Evolutionary conservation across 2,329 filamentous ascomycete genomes (phyloP).

Genomic region (Torrubiella hemipterigena): DNA sequence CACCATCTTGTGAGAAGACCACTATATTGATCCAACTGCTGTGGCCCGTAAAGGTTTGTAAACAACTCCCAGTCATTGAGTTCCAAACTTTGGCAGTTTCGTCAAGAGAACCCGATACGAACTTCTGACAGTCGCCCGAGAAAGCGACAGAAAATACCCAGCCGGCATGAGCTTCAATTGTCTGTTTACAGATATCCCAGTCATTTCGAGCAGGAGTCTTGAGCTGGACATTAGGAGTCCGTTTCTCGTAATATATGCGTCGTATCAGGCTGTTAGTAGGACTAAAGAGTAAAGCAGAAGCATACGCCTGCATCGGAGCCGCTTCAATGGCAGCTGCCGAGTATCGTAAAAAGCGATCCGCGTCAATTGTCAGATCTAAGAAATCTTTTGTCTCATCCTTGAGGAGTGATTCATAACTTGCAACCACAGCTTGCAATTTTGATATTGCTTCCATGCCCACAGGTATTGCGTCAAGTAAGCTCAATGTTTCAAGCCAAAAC

Average conservation of each 20-base stretch:
- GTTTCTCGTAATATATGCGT: not conserved
- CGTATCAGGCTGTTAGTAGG: not conserved
- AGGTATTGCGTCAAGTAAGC: constrained; percentile 7
- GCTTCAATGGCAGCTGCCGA: not conserved
- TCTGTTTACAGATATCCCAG: constrained; percentile 7
- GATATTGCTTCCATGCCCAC: constrained; percentile 6
- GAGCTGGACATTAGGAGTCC: not conserved
- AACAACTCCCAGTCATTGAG: constrained; percentile 3
- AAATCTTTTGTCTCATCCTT: not conserved
- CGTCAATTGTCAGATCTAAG: not conserved
- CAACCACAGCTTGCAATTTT: not conserved
- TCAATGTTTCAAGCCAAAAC: constrained; percentile 1
- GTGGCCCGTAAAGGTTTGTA: constrained; percentile 10
- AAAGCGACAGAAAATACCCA: constrained; percentile 8
- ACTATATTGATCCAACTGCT: constrained; percentile 6
- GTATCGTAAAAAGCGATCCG: not conserved
- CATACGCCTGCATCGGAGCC: constrained; percentile 1
- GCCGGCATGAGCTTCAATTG: constrained; percentile 9
- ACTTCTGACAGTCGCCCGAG: constrained; percentile 8
- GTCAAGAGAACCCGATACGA: constrained; percentile 11
- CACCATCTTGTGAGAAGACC: constrained; percentile 9
- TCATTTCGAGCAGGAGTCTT: not conserved
- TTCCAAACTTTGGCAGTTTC: constrained; percentile 10
- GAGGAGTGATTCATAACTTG: not conserved
- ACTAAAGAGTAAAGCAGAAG: not conserved